phyloP scores from a whole-genome alignment of 352 stramenopile species.

The Phytopythium chamaehyphon region DNA sequence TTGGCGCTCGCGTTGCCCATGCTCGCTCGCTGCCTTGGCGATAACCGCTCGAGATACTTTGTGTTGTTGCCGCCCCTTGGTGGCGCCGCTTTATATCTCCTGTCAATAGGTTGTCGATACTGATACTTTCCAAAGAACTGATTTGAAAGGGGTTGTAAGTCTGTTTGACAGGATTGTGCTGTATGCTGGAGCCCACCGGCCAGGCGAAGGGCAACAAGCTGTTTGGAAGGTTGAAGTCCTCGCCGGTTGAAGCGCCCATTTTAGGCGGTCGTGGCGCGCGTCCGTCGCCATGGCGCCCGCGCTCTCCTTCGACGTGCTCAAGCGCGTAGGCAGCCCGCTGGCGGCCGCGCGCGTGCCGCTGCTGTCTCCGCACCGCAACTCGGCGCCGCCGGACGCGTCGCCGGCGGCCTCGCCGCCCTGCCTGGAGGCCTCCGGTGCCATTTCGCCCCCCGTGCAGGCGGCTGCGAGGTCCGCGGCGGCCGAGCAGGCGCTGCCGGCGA shows the following conservation, averaged over 20 bases:
- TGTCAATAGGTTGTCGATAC: too few relatives aligned
- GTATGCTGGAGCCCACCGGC: too few relatives aligned
- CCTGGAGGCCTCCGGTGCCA: background rate
- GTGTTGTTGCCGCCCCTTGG: too few relatives aligned
- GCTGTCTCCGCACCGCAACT: slow-evolving; percentile 3
- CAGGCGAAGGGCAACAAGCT: background rate
- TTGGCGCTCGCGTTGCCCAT: slow-evolving; percentile 63
- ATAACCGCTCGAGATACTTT: background rate
- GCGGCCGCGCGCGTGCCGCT: background rate
- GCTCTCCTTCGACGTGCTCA: slow-evolving; percentile 4
- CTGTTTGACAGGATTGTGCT: too few relatives aligned
- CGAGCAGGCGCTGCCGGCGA: background rate
- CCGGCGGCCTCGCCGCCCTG: background rate
- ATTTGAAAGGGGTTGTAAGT: too few relatives aligned
- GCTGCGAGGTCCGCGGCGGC: too few relatives aligned
- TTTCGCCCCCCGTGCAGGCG: background rate
- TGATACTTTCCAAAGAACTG: too few relatives aligned
- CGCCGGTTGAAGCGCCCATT: background rate
- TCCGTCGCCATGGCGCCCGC: slow-evolving; percentile 2
- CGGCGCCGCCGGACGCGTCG: background rate
- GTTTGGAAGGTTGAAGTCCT: background rate
- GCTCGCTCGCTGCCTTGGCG: background rate
- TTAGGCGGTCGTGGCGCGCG: background rate
- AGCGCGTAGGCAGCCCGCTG: slow-evolving; percentile 6
- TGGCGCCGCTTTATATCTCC: too few relatives aligned